Percentiles rank a stretch among this genome's conserved stretches.
Conservation (phyloP, 257 asterid species). For the Knoxia roxburghii region DNA sequence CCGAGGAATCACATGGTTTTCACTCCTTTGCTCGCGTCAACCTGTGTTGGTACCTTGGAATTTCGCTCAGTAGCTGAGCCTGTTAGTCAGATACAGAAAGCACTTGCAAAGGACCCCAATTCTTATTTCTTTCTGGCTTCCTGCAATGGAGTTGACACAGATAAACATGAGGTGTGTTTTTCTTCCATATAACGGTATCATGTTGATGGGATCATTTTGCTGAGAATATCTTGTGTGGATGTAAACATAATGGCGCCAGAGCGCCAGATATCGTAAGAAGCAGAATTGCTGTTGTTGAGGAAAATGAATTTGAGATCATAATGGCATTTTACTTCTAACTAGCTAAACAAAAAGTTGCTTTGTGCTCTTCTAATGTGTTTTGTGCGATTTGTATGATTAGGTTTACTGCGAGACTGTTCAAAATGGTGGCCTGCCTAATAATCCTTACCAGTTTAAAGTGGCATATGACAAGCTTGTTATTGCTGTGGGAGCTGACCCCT, state of each 20-base stretch:
- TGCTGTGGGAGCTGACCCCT: slow-evolving; percentile 84
- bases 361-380: not conserved
- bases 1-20: slow-evolving; percentile 98
- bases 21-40: slow-evolving; percentile 92
- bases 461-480: slow-evolving; percentile 89
- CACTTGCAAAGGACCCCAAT: slow-evolving; percentile 83
- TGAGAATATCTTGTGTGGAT: slow-evolving; percentile 1
- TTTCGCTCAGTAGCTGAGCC: slow-evolving; percentile 95
- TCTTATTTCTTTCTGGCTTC: slow-evolving; percentile 79
- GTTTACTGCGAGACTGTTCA: slow-evolving; percentile 62
- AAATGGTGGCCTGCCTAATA: slow-evolving; percentile 29
- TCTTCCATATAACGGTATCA: not conserved
- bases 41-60: slow-evolving; percentile 93
- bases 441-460: slow-evolving; percentile 67
- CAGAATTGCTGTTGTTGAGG: not conserved
- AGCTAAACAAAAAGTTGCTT: too few species aligned
- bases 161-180: slow-evolving; percentile 66
- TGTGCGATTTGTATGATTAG: slow-evolving; percentile 25
- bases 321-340: not conserved
- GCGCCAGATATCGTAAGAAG: not conserved
- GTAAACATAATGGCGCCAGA: not conserved
- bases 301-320: not conserved
- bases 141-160: slow-evolving; percentile 56
- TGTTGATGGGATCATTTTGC: too few species aligned
- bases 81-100: slow-evolving; percentile 76